phyloP scores from a whole-genome alignment of 306 rosid species.

The Ceratonia siliqua region DNA sequence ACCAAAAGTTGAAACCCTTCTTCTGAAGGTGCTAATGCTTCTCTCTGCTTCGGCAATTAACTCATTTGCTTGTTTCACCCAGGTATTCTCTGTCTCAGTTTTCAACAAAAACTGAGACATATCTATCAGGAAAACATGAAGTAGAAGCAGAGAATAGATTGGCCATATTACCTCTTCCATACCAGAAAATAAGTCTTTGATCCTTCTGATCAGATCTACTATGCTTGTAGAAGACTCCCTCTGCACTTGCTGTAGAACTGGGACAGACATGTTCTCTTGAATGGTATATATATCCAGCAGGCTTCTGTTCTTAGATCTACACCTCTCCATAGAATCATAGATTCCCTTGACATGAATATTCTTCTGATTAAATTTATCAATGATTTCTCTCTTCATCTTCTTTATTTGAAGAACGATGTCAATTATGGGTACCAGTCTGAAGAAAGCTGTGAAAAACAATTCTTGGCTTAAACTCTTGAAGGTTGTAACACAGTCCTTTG shows the following conservation, averaged over 20 bases:
- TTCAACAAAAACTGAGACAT: slow-evolving; percentile 21
- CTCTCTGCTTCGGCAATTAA: background rate
- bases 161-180: slow-evolving; percentile 35
- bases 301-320: slow-evolving; percentile 22
- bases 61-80: slow-evolving; percentile 32
- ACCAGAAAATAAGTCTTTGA: background rate
- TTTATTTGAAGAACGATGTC: background rate
- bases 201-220: background rate
- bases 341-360: slow-evolving; percentile 16
- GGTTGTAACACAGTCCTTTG: background rate
- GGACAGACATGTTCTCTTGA: background rate
- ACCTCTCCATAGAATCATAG: slow-evolving; percentile 27
- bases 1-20: slow-evolving; percentile 3
- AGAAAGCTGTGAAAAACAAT: background rate
- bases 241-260: background rate
- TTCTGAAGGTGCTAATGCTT: background rate
- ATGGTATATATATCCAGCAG: slow-evolving; percentile 26
- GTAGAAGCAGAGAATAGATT: slow-evolving; percentile 18
- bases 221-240: slow-evolving; percentile 10
- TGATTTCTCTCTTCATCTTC: background rate
- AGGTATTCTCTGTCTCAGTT: slow-evolving; percentile 30
- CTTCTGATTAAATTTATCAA: background rate
- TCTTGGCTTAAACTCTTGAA: background rate
- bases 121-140: slow-evolving; percentile 36
- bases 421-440: background rate